Evolutionary conservation across 257 asterid genomes (phyloP).

Genomic region (Prunella vulgaris): DNA sequence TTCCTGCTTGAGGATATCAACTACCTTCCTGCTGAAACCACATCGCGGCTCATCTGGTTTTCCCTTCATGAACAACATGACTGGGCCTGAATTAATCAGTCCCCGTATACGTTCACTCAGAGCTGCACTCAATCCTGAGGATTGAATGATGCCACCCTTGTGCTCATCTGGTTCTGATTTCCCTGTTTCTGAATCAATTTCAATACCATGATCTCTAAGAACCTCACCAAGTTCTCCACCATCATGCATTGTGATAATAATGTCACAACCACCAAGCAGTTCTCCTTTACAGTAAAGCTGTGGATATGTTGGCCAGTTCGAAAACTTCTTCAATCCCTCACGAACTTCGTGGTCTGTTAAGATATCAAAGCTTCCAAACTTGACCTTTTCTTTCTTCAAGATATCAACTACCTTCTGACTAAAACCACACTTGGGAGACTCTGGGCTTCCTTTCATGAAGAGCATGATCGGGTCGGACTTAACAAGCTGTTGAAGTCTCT

Average conservation of each 20-base stretch:
- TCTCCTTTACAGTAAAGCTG: constrained; percentile 97
- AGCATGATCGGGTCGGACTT: constrained; percentile 72
- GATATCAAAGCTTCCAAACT: constrained; percentile 86
- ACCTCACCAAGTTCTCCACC: constrained; percentile 74
- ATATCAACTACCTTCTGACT: constrained; percentile 85
- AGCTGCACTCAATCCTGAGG: constrained; percentile 63
- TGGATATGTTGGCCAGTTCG: constrained; percentile 99
- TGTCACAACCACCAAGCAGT: constrained; percentile 91
- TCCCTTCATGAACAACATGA: constrained; percentile 93
- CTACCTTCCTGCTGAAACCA: constrained; percentile 92
- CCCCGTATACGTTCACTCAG: constrained; percentile 46
- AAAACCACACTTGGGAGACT: constrained; percentile 84
- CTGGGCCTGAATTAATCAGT: constrained; percentile 55
- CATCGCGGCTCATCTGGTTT: constrained; percentile 76
- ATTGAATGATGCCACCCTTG: constrained; percentile 45
- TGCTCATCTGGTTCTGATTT: constrained; percentile 35
- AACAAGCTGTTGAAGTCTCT: constrained; percentile 62
- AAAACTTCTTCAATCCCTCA: constrained; percentile 77
- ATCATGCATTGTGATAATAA: constrained; percentile 80
- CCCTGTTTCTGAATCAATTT: constrained; percentile 32
- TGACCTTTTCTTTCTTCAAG: constrained; percentile 74
- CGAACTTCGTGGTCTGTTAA: constrained; percentile 68
- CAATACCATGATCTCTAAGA: constrained; percentile 59
- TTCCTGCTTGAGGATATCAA: constrained; percentile 74
- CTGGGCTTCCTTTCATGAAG: constrained; percentile 94